Base-by-base conservation (phyloP, 2,329 filamentous ascomycete species). In the Cadophora gregata region DNA sequence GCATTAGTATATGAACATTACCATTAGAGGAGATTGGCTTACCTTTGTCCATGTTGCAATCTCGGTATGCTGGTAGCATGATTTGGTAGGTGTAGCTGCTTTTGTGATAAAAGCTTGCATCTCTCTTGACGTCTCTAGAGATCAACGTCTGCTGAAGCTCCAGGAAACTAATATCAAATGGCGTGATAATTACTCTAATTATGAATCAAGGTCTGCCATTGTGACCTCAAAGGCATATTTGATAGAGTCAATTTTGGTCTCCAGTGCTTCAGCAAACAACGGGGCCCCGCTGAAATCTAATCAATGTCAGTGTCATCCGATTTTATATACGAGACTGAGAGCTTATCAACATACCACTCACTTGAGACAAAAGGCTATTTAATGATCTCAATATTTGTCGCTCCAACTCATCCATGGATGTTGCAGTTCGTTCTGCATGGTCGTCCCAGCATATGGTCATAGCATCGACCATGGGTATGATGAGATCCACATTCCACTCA, bases 401-500 rank as follows among this genome's bases (percentile, higher is more conserved):
- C 14, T 56, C 16, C 6, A 58, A 25, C 9, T 63, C 51, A 12
- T 16, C 25, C 36, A 50, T 50, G 4, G 47, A 33, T 12, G 19
- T 25, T 36, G 31, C 47, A 8, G 29, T 31, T 38, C 12, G 27
- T 48, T 61, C 31, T 8, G n/a, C 8, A 55, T 51, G 55, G 0
- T 16, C 33, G 8, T 29, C 45, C 63, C 63, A 65, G 14, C 56
- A 42, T 24, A 29, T 36, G 8, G 55, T 19, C 56, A 65, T 53
- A 8, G 21, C 33, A 9, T 55, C 31, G 21, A 61, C 19, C 63
- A 65, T 65, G 10, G 19, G 19, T 7, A 19, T 12, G 38, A 65
- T 65, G 1, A 65, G 27, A 19, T 65, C 63, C 9, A 61, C 21
- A 29, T 65, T 65, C 55, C 55, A 65, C 25, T 65, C 27, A 3